Conservation (phyloP, 2,329 filamentous ascomycete genomes). For the Polytolypa hystricis region DNA sequence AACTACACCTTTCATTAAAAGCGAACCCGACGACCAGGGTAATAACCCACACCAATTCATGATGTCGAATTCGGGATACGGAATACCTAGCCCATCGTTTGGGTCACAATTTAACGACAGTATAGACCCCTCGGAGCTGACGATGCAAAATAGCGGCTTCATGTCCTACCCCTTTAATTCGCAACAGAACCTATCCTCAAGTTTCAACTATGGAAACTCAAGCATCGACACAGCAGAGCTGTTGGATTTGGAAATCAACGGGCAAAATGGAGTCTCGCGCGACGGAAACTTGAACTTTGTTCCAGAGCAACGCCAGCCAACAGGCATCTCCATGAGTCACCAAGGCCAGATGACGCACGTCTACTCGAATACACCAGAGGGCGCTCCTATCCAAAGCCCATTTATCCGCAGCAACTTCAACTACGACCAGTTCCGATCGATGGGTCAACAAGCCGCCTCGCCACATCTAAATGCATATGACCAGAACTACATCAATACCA, state of each 20-base stretch:
- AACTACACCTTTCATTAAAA: slow-evolving; percentile 54
- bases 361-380: slow-evolving; percentile 85
- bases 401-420: slow-evolving; percentile 66
- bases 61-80: slow-evolving; percentile 38
- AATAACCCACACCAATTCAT: slow-evolving; percentile 42
- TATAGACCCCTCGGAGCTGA: slow-evolving; percentile 78
- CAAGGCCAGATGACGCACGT: slow-evolving; percentile 58
- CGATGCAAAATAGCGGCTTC: slow-evolving; percentile 48
- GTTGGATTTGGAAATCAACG: slow-evolving; percentile 48
- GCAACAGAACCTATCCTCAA: slow-evolving; percentile 54
- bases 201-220: slow-evolving; percentile 66
- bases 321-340: slow-evolving; percentile 49
- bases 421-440: slow-evolving; percentile 61
- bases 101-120: slow-evolving; percentile 44
- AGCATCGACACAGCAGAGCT: slow-evolving; percentile 83
- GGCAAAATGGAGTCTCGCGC: slow-evolving; percentile 27
- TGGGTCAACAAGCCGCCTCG: slow-evolving; percentile 41
- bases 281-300: slow-evolving; percentile 27
- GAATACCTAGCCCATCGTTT: slow-evolving; percentile 41
- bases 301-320: slow-evolving; percentile 44
- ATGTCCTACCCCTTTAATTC: slow-evolving; percentile 49
- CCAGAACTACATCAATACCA: slow-evolving; percentile 49
- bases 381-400: slow-evolving; percentile 82
- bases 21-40: slow-evolving; percentile 53
- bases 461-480: slow-evolving; percentile 32